A percentile compares a stretch with the other conserved stretches of the same genome.
Conservation (phyloP, 1,284 basidiomycete species). For the Leccinum fallax region DNA sequence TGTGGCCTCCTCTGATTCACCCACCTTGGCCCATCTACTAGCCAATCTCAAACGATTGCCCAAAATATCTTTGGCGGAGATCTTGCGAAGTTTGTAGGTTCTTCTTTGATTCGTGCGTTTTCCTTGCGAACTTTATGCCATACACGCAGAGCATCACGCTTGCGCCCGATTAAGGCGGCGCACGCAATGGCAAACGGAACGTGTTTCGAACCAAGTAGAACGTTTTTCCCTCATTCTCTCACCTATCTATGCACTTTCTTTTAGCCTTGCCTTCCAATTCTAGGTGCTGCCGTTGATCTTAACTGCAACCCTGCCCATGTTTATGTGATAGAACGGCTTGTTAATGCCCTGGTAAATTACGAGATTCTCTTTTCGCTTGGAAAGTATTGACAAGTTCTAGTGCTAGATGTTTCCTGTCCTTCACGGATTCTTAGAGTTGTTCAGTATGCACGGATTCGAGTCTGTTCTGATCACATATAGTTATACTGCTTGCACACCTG, state of each 20-base stretch:
- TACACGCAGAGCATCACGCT: neutral
- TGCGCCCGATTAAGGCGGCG: neutral
- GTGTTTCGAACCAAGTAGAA: neutral
- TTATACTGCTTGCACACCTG: constrained; percentile 38
- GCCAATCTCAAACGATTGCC: no score
- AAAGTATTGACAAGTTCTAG: constrained; percentile 1
- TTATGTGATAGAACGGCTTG: no score
- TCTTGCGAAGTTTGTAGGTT: constrained; percentile 4
- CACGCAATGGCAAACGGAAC: no score
- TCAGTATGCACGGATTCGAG: no score
- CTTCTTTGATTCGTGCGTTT: neutral
- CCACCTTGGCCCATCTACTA: no score
- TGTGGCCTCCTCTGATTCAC: no score
- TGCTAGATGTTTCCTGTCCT: constrained; percentile 1
- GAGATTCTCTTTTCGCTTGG: neutral
- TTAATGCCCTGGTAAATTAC: constrained; percentile 7
- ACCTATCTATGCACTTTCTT: no score
- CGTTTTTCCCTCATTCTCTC: no score
- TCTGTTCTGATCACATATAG: constrained; percentile 33
- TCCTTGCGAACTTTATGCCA: constrained; percentile 5
- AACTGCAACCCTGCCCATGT: no score
- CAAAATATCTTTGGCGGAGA: neutral
- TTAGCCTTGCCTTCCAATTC: no score
- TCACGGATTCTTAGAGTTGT: neutral
- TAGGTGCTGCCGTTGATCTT: no score